Conservation (phyloP, 768 basidiomycete genomes). For the Rossbeevera mucosa region DNA sequence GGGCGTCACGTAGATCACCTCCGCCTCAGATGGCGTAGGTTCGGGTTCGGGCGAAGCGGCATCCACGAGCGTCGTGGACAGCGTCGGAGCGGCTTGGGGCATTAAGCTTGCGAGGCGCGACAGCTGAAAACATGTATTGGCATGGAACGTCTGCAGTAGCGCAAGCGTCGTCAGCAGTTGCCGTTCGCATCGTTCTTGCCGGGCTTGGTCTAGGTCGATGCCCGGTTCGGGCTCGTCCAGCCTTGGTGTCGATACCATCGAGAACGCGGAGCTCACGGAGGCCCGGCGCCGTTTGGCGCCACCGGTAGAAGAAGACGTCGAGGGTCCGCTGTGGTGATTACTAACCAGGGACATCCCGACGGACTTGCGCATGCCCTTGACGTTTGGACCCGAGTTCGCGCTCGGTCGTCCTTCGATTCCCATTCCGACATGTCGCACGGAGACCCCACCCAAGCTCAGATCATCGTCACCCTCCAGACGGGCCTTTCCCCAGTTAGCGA, state of each 20-base stretch:
- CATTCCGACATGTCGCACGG: conserved; percentile 58
- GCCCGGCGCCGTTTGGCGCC: conserved; percentile 27
- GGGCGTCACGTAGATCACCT: conserved; percentile 47
- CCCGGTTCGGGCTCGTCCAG: conserved; percentile 20
- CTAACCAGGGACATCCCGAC: conserved; percentile 47
- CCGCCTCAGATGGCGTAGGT: conserved; percentile 11
- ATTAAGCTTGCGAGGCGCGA: conserved; percentile 37
- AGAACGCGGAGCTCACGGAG: conserved; percentile 28
- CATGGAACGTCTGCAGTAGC: conserved; percentile 64
- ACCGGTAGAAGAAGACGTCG: conserved; percentile 28
- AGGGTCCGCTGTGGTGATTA: conserved; percentile 31
- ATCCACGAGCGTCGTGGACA: neutral
- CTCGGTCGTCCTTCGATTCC: conserved; percentile 65
- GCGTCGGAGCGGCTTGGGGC: conserved; percentile 1
- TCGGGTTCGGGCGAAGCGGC: neutral
- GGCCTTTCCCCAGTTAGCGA: conserved; percentile 51
- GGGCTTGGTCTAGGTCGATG: conserved; percentile 8
- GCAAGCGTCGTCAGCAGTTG: conserved; percentile 48
- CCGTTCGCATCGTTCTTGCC: conserved; percentile 31
- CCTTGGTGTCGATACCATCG: conserved; percentile 22
- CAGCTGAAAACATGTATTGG: conserved; percentile 56
- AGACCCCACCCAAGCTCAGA: conserved; percentile 36
- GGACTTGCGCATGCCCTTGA: conserved; percentile 39
- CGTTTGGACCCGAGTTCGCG: conserved; percentile 20
- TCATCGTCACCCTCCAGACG: conserved; percentile 67